phyloP scores from a whole-genome alignment of 306 rosid genomes.

The Corylus heterophylla region DNA sequence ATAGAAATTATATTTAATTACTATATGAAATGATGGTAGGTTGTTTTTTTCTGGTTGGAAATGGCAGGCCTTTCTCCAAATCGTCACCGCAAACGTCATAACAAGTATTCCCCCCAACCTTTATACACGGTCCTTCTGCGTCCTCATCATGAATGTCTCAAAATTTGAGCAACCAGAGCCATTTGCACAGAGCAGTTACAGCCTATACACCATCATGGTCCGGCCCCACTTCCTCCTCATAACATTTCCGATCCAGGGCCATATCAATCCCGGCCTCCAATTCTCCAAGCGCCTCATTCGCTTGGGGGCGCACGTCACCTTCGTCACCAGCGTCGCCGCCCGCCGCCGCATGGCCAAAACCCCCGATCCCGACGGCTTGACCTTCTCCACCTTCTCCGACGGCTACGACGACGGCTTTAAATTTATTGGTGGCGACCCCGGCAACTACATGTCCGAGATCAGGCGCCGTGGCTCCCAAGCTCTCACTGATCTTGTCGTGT shows the following conservation, averaged over 20 bases:
- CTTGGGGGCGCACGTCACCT: constrained; percentile 41
- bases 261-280: constrained; percentile 49
- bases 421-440: not conserved
- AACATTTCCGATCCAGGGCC: constrained; percentile 48
- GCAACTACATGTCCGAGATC: not conserved
- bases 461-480: constrained; percentile 25
- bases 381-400: constrained; percentile 27
- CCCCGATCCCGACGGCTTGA: constrained; percentile 21
- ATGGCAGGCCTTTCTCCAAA: no score
- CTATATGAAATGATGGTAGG: no score
- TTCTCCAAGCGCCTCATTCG: constrained; percentile 35
- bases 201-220: no score
- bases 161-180: no score
- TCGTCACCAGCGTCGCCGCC: constrained; percentile 23
- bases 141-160: no score
- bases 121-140: no score
- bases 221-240: constrained; percentile 41
- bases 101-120: no score
- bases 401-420: constrained; percentile 39
- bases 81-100: no score
- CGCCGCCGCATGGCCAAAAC: constrained; percentile 25
- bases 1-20: no score
- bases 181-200: no score
- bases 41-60: no score
- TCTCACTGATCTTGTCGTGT: constrained; percentile 16